Base-by-base conservation (phyloP, 1,139 yeast species). In the Chernovozyma sophiae-reginae region DNA sequence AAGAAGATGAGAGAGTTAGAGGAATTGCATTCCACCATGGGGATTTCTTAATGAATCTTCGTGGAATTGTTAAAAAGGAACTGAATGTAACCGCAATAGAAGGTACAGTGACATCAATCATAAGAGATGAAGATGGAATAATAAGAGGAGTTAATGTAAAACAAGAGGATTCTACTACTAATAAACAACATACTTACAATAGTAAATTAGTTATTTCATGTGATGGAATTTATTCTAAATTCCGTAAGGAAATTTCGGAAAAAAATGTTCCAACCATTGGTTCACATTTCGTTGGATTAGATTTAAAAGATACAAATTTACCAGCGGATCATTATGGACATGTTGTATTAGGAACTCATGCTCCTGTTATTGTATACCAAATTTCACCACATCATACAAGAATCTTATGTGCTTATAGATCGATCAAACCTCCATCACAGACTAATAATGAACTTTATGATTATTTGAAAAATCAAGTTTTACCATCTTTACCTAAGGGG, bases 11-110 rank as follows among this genome's bases (percentile, higher is more conserved):
- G 38, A 63, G 73, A 33, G 86, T 83, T 30, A 65, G 80, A 47
- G 97, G 97, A 38, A 83, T 86, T 10, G 81, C 92, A 2, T 89
- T 92, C 62, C 96, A 87, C 51, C 97, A 92, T 56, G 98, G 98
- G 14, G 81, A 79, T 39, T 92, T 94, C 53, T 73, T 92, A 43
- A 68, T 70, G 62, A 87, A 86, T 52, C 68, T 92, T 48, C 74
- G 99, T 48, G 53, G 57, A n/a, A 77, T 84, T n/a, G 90, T 85
- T 27, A 67, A 72, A 34, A 56, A 55, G 7, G 94, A 87, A 48
- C 69, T 77, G 25, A 83, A 84, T 52, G 85, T 90, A 15, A 81
- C 89, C 3, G 70, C 85, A 52, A 47, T 86, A 28, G 92, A 89
- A 58, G 97, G 94, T 16, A 86, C 85, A 12, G 97, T 85, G 13